phyloP scores from a whole-genome alignment of 208 protist species.

The Jaenimonas drosophilae region DNA sequence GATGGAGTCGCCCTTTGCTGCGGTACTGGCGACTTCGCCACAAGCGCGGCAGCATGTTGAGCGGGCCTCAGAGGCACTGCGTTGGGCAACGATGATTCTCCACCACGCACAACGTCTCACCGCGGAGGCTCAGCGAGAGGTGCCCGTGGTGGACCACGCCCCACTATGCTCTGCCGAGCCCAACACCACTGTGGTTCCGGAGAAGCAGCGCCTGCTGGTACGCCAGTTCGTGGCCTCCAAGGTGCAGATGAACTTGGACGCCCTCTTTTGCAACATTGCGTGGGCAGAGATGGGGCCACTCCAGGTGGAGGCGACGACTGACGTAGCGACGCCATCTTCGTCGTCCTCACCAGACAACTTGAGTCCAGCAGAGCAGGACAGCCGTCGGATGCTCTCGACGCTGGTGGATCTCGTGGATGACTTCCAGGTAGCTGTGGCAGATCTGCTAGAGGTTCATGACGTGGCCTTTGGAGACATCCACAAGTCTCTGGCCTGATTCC shows the following conservation, averaged over 20 bases:
- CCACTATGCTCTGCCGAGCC: background rate
- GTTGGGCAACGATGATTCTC: slow-evolving; percentile 48
- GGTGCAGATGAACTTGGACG: slow-evolving; percentile 63
- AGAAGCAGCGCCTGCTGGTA: background rate
- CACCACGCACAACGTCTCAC: slow-evolving; percentile 24
- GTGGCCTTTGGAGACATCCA: slow-evolving; percentile 29
- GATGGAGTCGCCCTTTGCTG: slow-evolving; percentile 30
- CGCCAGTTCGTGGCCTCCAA: slow-evolving; percentile 15
- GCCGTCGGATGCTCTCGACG: slow-evolving; percentile 24
- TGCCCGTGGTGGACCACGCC: slow-evolving; percentile 6
- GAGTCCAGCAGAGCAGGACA: slow-evolving; percentile 14
- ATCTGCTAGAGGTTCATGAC: slow-evolving; percentile 73
- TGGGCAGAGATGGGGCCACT: slow-evolving; percentile 54
- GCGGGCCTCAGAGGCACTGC: slow-evolving; percentile 38
- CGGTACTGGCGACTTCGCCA: slow-evolving; percentile 30
- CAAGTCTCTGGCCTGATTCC: background rate
- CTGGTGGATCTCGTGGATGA: slow-evolving; percentile 47
- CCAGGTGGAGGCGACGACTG: background rate
- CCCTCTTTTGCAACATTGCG: slow-evolving; percentile 52
- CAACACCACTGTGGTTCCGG: background rate
- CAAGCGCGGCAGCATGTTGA: slow-evolving; percentile 34
- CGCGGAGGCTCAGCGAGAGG: slow-evolving; percentile 13
- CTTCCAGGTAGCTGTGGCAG: slow-evolving; percentile 70
- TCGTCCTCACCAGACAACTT: background rate
- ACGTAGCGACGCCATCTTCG: background rate